A percentile compares a stretch with the other conserved stretches of the same genome.
Conservation (phyloP, 2,329 filamentous ascomycete species). For the Alternaria solani region DNA sequence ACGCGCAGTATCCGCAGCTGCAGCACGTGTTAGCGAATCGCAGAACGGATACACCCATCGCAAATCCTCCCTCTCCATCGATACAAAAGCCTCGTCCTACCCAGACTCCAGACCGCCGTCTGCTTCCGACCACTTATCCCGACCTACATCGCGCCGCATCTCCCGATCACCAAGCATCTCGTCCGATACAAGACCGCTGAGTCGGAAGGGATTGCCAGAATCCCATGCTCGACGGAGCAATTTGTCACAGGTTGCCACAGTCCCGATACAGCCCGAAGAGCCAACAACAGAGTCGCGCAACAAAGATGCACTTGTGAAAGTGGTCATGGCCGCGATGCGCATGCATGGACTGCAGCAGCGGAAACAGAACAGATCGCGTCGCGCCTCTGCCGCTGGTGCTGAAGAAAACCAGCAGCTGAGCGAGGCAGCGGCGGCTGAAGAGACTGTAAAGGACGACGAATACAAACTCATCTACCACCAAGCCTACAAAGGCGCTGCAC, state of each 20-base stretch:
- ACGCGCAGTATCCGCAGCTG: conserved; percentile 54
- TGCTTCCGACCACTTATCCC: conserved; percentile 31
- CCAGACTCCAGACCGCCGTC: conserved; percentile 38
- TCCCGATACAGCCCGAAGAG: conserved; percentile 41
- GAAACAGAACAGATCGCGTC: conserved; percentile 46
- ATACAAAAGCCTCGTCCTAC: conserved; percentile 29
- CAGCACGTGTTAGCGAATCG: conserved; percentile 42
- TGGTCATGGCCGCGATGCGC: conserved; percentile 63
- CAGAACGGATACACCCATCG: conserved; percentile 43
- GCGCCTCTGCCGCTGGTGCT: conserved; percentile 31
- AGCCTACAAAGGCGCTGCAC: conserved; percentile 58
- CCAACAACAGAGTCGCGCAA: conserved; percentile 53
- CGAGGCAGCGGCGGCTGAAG: conserved; percentile 35
- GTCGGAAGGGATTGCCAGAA: conserved; percentile 40
- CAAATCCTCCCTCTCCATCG: conserved; percentile 41
- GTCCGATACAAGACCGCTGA: conserved; percentile 42
- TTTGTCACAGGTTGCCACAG: conserved; percentile 47
- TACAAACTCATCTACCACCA: conserved; percentile 63
- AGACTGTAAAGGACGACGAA: conserved; percentile 56
- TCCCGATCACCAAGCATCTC: conserved; percentile 47
- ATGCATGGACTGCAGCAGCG: conserved; percentile 59
- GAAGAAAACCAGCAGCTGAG: conserved; percentile 22
- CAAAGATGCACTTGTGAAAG: conserved; percentile 59
- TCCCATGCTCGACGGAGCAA: conserved; percentile 40
- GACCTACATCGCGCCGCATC: conserved; percentile 33